These are phyloP conservation scores for Lepidium aucheri DNA, from an alignment of 345 rosid genomes.

Conservation along the genomic window DNA sequence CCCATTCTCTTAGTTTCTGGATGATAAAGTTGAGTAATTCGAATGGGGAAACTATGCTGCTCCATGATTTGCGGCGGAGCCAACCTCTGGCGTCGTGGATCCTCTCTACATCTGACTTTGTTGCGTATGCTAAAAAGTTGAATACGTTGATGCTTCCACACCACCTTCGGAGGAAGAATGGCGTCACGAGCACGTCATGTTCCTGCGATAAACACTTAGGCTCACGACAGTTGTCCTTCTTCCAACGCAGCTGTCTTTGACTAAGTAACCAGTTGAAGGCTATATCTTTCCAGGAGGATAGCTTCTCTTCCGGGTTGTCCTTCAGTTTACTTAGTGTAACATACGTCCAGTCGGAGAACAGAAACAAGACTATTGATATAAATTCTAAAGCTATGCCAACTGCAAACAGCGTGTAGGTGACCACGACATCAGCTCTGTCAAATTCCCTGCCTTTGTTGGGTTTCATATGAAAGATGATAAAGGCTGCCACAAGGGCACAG, in stretches of 20 bases:
- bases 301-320: neutral
- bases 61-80: neutral
- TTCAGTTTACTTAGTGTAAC: conserved; percentile 15
- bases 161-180: conserved; percentile 42
- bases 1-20: neutral
- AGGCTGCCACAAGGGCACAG: conserved; percentile 19
- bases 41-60: neutral
- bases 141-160: conserved; percentile 34
- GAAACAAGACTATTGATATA: conserved; percentile 30
- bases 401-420: conserved; percentile 40
- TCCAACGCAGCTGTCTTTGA: conserved; percentile 20
- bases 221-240: neutral
- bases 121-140: conserved; percentile 43
- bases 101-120: conserved; percentile 22
- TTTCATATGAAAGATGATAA: conserved; percentile 27
- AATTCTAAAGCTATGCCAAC: conserved; percentile 43
- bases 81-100: conserved; percentile 23
- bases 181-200: conserved; percentile 19
- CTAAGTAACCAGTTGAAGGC: conserved; percentile 14
- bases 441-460: conserved; percentile 15
- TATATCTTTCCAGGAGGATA: neutral
- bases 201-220: neutral
- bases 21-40: neutral
- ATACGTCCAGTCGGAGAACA: conserved; percentile 50
- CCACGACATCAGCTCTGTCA: conserved; percentile 21